Conservation (phyloP, 495 filamentous ascomycete genomes). For the Ascodesmis nigricans region DNA sequence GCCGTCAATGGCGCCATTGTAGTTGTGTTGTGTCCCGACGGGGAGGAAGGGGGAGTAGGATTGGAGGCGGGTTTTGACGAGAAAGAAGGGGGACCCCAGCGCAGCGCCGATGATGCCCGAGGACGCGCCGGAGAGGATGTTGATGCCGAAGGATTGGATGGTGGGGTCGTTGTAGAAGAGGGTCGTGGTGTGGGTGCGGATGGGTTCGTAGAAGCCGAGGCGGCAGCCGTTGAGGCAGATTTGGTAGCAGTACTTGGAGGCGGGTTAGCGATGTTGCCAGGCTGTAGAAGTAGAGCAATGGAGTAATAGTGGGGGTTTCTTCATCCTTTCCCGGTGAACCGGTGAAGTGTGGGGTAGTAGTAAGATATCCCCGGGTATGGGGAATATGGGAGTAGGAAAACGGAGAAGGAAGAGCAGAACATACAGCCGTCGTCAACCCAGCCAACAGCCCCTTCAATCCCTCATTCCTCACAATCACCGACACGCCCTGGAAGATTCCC, state of each 20-base stretch:
- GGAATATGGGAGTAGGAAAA: background rate
- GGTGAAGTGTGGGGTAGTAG: too few relatives aligned
- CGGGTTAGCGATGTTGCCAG: too few relatives aligned
- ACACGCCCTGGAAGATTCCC: slow-evolving; percentile 79
- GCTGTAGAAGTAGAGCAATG: too few relatives aligned
- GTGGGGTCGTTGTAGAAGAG: slow-evolving; percentile 45
- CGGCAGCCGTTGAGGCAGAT: slow-evolving; percentile 90
- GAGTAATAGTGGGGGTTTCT: too few relatives aligned
- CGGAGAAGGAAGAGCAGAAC: slow-evolving; percentile 14
- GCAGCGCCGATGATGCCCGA: slow-evolving; percentile 80
- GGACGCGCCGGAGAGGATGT: slow-evolving; percentile 73
- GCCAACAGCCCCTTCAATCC: slow-evolving; percentile 68
- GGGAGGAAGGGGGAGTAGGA: slow-evolving; percentile 86
- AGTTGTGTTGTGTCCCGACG: slow-evolving; percentile 87
- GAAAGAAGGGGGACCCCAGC: slow-evolving; percentile 84
- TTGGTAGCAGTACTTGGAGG: slow-evolving; percentile 98
- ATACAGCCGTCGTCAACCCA: slow-evolving; percentile 66
- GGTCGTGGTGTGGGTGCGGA: slow-evolving; percentile 39
- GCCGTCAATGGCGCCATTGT: slow-evolving; percentile 68
- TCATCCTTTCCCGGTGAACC: too few relatives aligned
- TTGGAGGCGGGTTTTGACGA: slow-evolving; percentile 94
- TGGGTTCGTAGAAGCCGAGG: slow-evolving; percentile 91
- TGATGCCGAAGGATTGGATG: slow-evolving; percentile 65
- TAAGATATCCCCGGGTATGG: background rate
- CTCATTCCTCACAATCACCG: slow-evolving; percentile 80